These are phyloP conservation scores for Auricularia auricula-judae DNA, from an alignment of 768 basidiomycete genomes.

Conservation along the genomic window DNA sequence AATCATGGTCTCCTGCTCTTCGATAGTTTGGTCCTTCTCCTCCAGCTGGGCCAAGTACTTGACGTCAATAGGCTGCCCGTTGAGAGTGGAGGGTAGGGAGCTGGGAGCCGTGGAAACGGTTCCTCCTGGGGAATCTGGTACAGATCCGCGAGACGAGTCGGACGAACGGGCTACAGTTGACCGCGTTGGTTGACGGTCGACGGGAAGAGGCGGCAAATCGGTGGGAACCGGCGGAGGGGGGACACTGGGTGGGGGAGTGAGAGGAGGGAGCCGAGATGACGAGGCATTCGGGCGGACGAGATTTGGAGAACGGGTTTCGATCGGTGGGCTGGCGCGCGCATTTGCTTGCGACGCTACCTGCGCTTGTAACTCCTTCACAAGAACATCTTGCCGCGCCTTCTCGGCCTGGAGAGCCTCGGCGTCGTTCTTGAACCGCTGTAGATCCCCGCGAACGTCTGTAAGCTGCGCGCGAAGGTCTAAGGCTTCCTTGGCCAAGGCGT, in stretches of 20 bases:
- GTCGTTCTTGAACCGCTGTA: constrained; percentile 69
- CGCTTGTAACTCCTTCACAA: constrained; percentile 71
- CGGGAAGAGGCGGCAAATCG: constrained; percentile 22
- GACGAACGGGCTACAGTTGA: constrained; percentile 34
- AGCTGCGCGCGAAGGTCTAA: not conserved
- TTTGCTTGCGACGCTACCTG: constrained; percentile 25
- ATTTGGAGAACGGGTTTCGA: constrained; percentile 8
- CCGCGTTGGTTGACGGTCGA: constrained; percentile 45
- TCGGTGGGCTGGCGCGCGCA: constrained; percentile 34
- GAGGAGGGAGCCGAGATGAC: constrained; percentile 65
- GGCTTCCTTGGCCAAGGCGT: not conserved
- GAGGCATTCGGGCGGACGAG: constrained; percentile 45
- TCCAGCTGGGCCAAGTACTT: constrained; percentile 53
- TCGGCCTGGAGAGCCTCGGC: constrained; percentile 68
- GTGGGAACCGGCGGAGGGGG: constrained; percentile 77
- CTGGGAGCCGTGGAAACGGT: constrained; percentile 47
- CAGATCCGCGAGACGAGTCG: constrained; percentile 53
- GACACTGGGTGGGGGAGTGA: constrained; percentile 76
- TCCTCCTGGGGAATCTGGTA: constrained; percentile 42
- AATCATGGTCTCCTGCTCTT: constrained; percentile 85
- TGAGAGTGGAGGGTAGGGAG: constrained; percentile 24
- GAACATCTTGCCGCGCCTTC: constrained; percentile 51
- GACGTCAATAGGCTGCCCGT: constrained; percentile 33
- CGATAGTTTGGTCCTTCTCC: constrained; percentile 63
- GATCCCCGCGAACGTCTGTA: constrained; percentile 5